These are phyloP conservation scores for Aquilaria malaccensis DNA, from an alignment of 345 rosid genomes.

Conservation along the genomic window DNA sequence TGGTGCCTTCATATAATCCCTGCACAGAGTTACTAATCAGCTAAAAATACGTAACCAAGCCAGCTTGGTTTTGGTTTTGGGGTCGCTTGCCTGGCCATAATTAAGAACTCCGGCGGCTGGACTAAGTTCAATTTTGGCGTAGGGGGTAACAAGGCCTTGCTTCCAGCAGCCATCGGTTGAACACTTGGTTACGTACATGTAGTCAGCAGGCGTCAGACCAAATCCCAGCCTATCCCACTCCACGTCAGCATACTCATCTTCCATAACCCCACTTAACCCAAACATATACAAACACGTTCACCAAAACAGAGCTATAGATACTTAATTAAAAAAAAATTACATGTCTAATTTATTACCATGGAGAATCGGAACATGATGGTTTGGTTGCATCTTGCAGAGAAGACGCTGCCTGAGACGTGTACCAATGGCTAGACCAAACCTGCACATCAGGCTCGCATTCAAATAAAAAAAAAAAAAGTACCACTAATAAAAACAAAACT, in stretches of 20 bases:
- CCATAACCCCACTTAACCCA: constrained; percentile 17
- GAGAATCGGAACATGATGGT: constrained; percentile 17
- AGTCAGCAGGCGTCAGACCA: constrained; percentile 52
- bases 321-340: too few species aligned
- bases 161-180: constrained; percentile 34
- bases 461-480: too few species aligned
- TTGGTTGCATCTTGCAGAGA: constrained; percentile 17
- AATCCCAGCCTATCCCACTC: constrained; percentile 92
- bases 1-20: constrained; percentile 80
- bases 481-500: too few species aligned
- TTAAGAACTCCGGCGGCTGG: constrained; percentile 83
- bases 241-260: constrained; percentile 57
- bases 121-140: constrained; percentile 53
- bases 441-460: too few species aligned
- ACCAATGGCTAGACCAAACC: background rate
- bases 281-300: constrained; percentile 6
- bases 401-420: constrained; percentile 29
- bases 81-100: constrained; percentile 74
- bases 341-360: constrained; percentile 19
- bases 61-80: background rate
- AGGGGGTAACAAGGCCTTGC: constrained; percentile 43
- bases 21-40: constrained; percentile 10
- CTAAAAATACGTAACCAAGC: background rate
- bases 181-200: constrained; percentile 68
- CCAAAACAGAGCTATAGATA: too few species aligned